Evolutionary conservation across 345 rosid genomes (phyloP), one percentile per base, ranked within the genome.

Genomic region (Clarkia xantiana): DNA sequence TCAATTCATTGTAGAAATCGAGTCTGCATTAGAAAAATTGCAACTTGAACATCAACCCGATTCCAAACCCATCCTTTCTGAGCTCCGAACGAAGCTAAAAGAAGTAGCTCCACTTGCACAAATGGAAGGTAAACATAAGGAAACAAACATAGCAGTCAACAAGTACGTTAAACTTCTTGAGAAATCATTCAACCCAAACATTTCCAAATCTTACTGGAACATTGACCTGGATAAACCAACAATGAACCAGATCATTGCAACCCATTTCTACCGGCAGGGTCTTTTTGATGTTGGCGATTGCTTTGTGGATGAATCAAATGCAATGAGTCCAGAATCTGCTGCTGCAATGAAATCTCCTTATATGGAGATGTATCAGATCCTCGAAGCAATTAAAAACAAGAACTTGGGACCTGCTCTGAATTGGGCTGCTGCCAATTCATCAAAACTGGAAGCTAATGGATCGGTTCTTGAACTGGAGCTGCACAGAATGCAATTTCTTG

Each of bases 241-340:
- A 20, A 68, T 81, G 54, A 78, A 77, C 68, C 74, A 81, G 59
- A 70, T 90, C 54, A 64, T 83, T 75, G 76, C 79, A 6, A 61
- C 61, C 57, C 88, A 86, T 63, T 75, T 81, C 29, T 83, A 90
- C 63, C 66, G 68, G 62, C 77, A 74, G 49, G 93, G 96, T 19
- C 70, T 77, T 68, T 83, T 90, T 65, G 89, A 86, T 55, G 56
- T 81, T 18, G 93, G 96, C 42, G 94, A 90, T 65, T 77, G 75
- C 70, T 62, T 86, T 11, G 62, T 69, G 36, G 36, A 29, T 29
- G 36, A 29, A 49, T 64, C 62, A 47, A 94, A 66, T 59, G 73
- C 65, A 11, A 47, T 51, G 49, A 56, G 48, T 56, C 45, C 34
- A 42, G 64, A 60, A 45, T 52, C 52, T 15, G 50, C 25, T n/a